phyloP scores from a whole-genome alignment of 2,329 filamentous ascomycete genomes.

The Lasiodiplodia sp. region DNA sequence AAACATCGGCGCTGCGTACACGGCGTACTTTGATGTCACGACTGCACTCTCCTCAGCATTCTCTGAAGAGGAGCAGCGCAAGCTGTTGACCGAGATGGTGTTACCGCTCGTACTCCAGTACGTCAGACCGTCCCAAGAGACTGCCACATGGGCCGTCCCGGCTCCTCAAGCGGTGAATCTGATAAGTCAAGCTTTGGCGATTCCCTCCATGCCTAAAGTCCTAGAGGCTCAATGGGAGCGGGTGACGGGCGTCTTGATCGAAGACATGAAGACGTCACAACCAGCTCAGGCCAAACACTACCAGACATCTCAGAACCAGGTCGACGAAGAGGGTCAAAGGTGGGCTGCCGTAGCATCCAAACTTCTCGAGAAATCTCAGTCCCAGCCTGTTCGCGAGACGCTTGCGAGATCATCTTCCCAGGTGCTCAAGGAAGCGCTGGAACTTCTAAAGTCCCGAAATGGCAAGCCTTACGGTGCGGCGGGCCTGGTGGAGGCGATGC shows the following conservation, averaged over 20 bases:
- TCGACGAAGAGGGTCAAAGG: slow-evolving; percentile 71
- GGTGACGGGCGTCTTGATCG: slow-evolving; percentile 67
- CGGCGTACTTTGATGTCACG: slow-evolving; percentile 73
- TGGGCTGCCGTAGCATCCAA: slow-evolving; percentile 63
- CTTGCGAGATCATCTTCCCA: slow-evolving; percentile 48
- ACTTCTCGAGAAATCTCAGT: slow-evolving; percentile 31
- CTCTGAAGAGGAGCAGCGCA: slow-evolving; percentile 53
- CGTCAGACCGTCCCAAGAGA: slow-evolving; percentile 55
- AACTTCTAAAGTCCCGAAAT: slow-evolving; percentile 60
- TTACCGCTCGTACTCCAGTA: slow-evolving; percentile 63
- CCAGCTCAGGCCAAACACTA: slow-evolving; percentile 85
- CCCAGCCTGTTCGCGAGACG: neutral
- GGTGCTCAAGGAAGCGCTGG: slow-evolving; percentile 58
- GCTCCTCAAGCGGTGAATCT: slow-evolving; percentile 47
- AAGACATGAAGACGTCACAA: slow-evolving; percentile 74
- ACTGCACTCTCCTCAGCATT: slow-evolving; percentile 51
- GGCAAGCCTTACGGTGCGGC: slow-evolving; percentile 73
- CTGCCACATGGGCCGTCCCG: slow-evolving; percentile 60
- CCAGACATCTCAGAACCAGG: slow-evolving; percentile 71
- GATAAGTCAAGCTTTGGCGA: slow-evolving; percentile 50
- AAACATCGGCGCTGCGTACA: slow-evolving; percentile 75
- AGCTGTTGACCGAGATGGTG: slow-evolving; percentile 56
- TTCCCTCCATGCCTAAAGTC: slow-evolving; percentile 54
- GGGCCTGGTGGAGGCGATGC: slow-evolving; percentile 61
- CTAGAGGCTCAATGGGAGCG: slow-evolving; percentile 68